A percentile compares a stretch with the other conserved stretches of the same genome.
Conservation (phyloP, 2,329 filamentous ascomycete species). For the Beauveria rudraprayagi region DNA sequence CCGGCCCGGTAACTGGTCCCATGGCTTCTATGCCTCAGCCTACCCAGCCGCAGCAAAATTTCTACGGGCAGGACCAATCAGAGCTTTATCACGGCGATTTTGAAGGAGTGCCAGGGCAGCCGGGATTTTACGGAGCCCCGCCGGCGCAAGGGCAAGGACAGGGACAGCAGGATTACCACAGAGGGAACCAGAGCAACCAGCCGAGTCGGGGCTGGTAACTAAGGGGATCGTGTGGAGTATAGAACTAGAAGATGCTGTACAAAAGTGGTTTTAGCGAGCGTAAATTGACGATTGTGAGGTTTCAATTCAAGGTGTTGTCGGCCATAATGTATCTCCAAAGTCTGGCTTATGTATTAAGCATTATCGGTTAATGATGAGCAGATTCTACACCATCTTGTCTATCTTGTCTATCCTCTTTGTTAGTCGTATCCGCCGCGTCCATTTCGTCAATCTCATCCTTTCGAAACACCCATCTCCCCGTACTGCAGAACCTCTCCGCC, state of each 20-base stretch:
- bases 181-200: conserved; percentile 24
- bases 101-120: neutral
- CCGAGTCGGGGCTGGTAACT: too few relatives aligned
- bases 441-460: neutral
- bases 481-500: conserved; percentile 19
- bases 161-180: conserved; percentile 48
- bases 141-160: conserved; percentile 33
- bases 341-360: too few relatives aligned
- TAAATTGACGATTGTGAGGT: too few relatives aligned
- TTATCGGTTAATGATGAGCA: too few relatives aligned
- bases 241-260: too few relatives aligned
- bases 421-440: too few relatives aligned
- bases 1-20: neutral
- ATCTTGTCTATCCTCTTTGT: too few relatives aligned
- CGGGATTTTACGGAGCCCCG: neutral
- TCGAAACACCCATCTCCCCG: conserved; percentile 11
- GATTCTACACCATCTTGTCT: too few relatives aligned
- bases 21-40: neutral
- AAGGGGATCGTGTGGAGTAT: too few relatives aligned
- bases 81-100: neutral
- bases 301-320: too few relatives aligned
- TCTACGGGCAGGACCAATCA: neutral
- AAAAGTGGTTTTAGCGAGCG: too few relatives aligned
- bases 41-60: neutral
- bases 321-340: too few relatives aligned